Base-by-base conservation (phyloP, 1,139 yeast species). In the Geotrichum aggregatum region DNA sequence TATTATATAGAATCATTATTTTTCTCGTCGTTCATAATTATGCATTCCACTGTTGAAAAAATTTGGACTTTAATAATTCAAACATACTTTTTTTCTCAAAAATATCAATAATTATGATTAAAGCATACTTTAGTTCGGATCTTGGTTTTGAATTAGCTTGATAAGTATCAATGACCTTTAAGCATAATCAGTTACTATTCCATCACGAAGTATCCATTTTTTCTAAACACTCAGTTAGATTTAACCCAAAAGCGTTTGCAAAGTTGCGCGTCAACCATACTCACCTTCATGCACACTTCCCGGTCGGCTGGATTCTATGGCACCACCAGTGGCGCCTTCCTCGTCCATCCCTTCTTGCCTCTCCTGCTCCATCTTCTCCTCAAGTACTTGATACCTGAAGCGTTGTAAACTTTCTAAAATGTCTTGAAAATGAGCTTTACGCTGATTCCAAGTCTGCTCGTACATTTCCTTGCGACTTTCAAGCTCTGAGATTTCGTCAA, bases 401-500 rank as follows among this genome's bases (percentile, higher is more conserved):
- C 60, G 56, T 10, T 56, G 60, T 18, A 65, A 42, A 6, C 58
- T 56, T 33, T 54, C 59, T 46, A 60, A 45, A 30, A 66, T 54
- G 28, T 57, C 59, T 4, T 56, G 59, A 41, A 64, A 65, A 47
- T 60, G 60, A 19, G 53, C 59, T 30, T 60, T 54, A 5, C 68
- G 57, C 13, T 56, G 56, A 14, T 56, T 52, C 68, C 69, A 63
- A 14, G 54, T 54, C 21, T 52, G 52, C 33, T 61, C 59, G 45
- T 59, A 58, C 42, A 50, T 53, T 11, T 52, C 57, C 49, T 54
- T 57, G 45, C 59, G 63, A 13, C 52, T 51, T 49, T 64, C 63
- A 40, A 69, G 56, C 35, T 59, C 67, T 7, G 50, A 55, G 26
- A 66, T 64, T 44, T 66, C 70, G 19, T 59, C 57, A 26, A 54